Conservation (phyloP, 2,329 filamentous ascomycete genomes). For the Bipolaris victoriae region DNA sequence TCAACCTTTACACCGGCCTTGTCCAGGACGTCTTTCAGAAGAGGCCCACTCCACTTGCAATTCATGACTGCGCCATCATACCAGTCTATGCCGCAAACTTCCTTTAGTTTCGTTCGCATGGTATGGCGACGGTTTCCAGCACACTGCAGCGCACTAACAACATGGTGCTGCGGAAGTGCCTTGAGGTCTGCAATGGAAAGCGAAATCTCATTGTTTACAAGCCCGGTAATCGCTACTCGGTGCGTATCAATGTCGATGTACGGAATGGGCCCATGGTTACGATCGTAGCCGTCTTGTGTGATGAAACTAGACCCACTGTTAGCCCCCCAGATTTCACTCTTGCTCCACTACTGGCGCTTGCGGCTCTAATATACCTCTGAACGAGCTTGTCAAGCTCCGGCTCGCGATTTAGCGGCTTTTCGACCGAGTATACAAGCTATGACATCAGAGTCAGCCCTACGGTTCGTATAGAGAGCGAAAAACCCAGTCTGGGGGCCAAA, state of each 20-base stretch:
- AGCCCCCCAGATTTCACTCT: not conserved
- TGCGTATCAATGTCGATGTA: constrained; percentile 52
- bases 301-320: constrained; percentile 52
- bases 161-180: constrained; percentile 59
- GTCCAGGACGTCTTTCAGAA: constrained; percentile 59
- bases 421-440: constrained; percentile 51
- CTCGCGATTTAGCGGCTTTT: constrained; percentile 58
- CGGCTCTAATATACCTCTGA: constrained; percentile 43
- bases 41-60: constrained; percentile 60
- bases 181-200: constrained; percentile 57
- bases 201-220: constrained; percentile 52
- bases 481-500: not conserved
- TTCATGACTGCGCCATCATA: constrained; percentile 67
- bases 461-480: not conserved
- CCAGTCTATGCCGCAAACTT: constrained; percentile 67
- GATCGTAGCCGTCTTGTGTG: constrained; percentile 59
- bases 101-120: constrained; percentile 65
- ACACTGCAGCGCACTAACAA: constrained; percentile 65
- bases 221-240: constrained; percentile 57
- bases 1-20: constrained; percentile 52
- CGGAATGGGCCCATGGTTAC: constrained; percentile 63
- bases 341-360: not conserved
- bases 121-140: constrained; percentile 66
- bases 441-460: constrained; percentile 26
- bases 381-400: constrained; percentile 54